A percentile compares a stretch with the other conserved stretches of the same genome.
Evolutionary conservation across 2,329 filamentous ascomycete genomes (phyloP).

Genomic region (Myriosclerotinia duriaeana): DNA sequence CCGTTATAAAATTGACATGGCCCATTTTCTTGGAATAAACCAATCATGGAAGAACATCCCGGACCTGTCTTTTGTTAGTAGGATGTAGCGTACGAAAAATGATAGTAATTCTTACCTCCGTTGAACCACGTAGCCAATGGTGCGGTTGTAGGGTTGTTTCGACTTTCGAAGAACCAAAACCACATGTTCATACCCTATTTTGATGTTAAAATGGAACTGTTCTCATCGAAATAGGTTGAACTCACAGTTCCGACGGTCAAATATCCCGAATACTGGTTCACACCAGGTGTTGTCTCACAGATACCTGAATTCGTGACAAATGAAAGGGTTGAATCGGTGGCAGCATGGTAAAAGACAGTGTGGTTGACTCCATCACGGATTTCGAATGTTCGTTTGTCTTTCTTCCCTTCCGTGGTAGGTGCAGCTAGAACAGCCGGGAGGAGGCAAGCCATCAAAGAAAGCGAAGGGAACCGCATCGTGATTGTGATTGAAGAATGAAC

Average conservation of each 20-base stretch:
- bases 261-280: conserved; percentile 54
- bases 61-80: conserved; percentile 38
- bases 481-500: not conserved
- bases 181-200: conserved; percentile 33
- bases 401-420: conserved; percentile 8
- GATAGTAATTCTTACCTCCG: conserved; percentile 37
- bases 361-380: conserved; percentile 44
- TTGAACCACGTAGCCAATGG: conserved; percentile 49
- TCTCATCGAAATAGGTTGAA: conserved; percentile 31
- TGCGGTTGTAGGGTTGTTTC: conserved; percentile 49
- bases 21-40: conserved; percentile 55
- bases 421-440: conserved; percentile 30
- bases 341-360: conserved; percentile 51
- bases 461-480: conserved; percentile 27
- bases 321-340: conserved; percentile 47
- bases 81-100: not conserved
- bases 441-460: conserved; percentile 23
- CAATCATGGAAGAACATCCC: conserved; percentile 56
- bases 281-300: conserved; percentile 52
- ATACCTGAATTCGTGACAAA: conserved; percentile 53
- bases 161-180: conserved; percentile 58
- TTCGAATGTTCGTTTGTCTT: conserved; percentile 41
- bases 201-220: conserved; percentile 26
- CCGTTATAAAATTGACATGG: conserved; percentile 46
- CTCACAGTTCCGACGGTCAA: conserved; percentile 45